Conservation (phyloP, 148 eudicot genomes). For the Vaccinium macrocarpon region DNA sequence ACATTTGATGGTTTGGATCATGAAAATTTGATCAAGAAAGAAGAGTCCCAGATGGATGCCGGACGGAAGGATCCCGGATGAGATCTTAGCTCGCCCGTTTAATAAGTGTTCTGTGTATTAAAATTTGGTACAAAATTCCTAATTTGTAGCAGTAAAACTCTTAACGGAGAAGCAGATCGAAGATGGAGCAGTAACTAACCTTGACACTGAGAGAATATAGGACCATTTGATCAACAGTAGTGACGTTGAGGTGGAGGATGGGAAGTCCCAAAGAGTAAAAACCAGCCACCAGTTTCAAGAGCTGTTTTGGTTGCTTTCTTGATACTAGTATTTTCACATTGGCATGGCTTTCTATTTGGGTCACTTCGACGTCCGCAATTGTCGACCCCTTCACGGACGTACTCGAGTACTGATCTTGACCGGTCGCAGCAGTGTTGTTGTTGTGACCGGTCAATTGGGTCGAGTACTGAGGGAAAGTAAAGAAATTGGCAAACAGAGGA, state of each 20-base stretch:
- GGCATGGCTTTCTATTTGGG: slow-evolving; percentile 46
- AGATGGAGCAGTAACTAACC: slow-evolving; percentile 26
- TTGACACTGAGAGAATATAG: slow-evolving; percentile 49
- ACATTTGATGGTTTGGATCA: too few species aligned
- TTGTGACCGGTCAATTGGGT: slow-evolving; percentile 4
- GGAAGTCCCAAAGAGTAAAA: slow-evolving; percentile 35
- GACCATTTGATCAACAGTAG: slow-evolving; percentile 39
- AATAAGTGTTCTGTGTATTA: too few species aligned
- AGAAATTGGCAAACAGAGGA: slow-evolving; percentile 34
- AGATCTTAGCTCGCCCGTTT: too few species aligned
- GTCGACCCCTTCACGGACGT: slow-evolving; percentile 16
- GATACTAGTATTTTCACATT: slow-evolving; percentile 37
- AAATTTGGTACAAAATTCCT: too few species aligned
- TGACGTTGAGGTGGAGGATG: slow-evolving; percentile 52
- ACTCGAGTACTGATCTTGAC: not conserved
- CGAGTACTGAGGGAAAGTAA: slow-evolving; percentile 55
- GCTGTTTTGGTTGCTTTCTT: slow-evolving; percentile 46
- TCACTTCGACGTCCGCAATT: slow-evolving; percentile 51
- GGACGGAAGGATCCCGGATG: too few species aligned
- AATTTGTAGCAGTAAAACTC: too few species aligned
- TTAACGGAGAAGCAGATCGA: too few species aligned
- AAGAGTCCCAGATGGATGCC: too few species aligned
- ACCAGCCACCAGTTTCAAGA: slow-evolving; percentile 35
- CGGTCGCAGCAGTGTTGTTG: not conserved
- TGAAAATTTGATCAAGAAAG: too few species aligned